Conservation (phyloP, 2,329 filamentous ascomycete genomes). For the Rhinocladiella similis region DNA sequence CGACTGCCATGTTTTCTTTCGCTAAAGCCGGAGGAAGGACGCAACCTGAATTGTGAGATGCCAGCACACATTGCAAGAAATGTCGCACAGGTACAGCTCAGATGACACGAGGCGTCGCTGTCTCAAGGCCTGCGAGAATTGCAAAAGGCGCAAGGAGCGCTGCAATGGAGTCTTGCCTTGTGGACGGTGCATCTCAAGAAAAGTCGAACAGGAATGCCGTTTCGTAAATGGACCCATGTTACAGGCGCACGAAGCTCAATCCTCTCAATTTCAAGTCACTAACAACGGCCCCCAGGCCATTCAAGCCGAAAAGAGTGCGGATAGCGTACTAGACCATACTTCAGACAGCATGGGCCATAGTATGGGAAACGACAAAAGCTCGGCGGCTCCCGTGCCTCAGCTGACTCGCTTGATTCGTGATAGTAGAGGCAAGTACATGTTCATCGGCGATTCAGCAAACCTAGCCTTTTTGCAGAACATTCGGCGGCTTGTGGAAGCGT, state of each 20-base stretch:
- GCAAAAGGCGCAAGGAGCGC: slow-evolving; percentile 51
- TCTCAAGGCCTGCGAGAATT: slow-evolving; percentile 45
- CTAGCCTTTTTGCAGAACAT: slow-evolving; percentile 53
- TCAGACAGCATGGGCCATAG: neutral
- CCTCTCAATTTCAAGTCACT: neutral
- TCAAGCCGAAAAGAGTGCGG: neutral
- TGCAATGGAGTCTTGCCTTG: slow-evolving; percentile 53
- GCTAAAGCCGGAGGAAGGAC: too few species aligned
- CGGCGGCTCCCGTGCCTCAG: slow-evolving; percentile 35
- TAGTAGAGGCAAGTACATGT: slow-evolving; percentile 52
- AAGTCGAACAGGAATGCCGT: slow-evolving; percentile 3
- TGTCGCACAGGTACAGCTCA: neutral
- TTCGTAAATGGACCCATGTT: neutral
- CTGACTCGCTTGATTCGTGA: slow-evolving; percentile 49
- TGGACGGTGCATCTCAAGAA: slow-evolving; percentile 41
- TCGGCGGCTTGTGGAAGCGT: slow-evolving; percentile 47
- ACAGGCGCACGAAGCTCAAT: neutral
- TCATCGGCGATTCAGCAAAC: slow-evolving; percentile 54
- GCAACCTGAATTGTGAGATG: too few species aligned
- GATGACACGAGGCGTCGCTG: slow-evolving; percentile 14
- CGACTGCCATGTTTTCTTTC: too few species aligned
- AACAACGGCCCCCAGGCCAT: neutral
- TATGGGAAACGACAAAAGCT: neutral
- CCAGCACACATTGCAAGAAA: neutral
- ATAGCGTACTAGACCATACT: neutral